A percentile compares a stretch with the other conserved stretches of the same genome.
Evolutionary conservation across 2,329 filamentous ascomycete genomes (phyloP).

Genomic region (Pseudogymnoascus destructans): DNA sequence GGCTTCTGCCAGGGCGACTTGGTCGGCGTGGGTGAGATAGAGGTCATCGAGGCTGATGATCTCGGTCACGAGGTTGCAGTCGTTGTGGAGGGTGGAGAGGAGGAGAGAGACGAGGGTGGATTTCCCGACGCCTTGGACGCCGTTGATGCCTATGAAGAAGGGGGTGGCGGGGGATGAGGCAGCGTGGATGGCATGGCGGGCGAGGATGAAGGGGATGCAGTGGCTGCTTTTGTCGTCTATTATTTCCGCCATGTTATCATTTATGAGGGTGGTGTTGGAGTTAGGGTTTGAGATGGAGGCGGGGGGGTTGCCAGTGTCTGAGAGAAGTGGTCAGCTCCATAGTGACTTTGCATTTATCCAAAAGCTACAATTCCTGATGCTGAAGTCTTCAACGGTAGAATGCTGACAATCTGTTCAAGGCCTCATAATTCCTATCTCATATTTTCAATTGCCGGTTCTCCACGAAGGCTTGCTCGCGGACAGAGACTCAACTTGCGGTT

Average conservation of each 20-base stretch:
- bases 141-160: slow-evolving; percentile 80
- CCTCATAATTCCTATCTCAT: background rate
- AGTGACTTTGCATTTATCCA: background rate
- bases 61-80: slow-evolving; percentile 40
- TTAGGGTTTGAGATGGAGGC: background rate
- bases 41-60: slow-evolving; percentile 57
- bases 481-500: background rate
- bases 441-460: background rate
- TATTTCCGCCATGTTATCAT: slow-evolving; percentile 36
- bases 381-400: background rate
- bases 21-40: slow-evolving; percentile 48
- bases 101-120: slow-evolving; percentile 69
- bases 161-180: slow-evolving; percentile 34
- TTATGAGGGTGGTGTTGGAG: background rate
- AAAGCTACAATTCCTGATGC: background rate
- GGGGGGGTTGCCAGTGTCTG: background rate
- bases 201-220: slow-evolving; percentile 65
- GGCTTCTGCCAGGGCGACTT: slow-evolving; percentile 37
- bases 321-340: background rate
- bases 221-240: slow-evolving; percentile 66
- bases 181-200: slow-evolving; percentile 41
- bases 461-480: background rate
- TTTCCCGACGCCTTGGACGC: slow-evolving; percentile 85
- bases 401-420: background rate
- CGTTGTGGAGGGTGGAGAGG: slow-evolving; percentile 36